Evolutionary conservation across 805 yeast genomes (phyloP).

Genomic region (Wickerhamiella nectarea): DNA sequence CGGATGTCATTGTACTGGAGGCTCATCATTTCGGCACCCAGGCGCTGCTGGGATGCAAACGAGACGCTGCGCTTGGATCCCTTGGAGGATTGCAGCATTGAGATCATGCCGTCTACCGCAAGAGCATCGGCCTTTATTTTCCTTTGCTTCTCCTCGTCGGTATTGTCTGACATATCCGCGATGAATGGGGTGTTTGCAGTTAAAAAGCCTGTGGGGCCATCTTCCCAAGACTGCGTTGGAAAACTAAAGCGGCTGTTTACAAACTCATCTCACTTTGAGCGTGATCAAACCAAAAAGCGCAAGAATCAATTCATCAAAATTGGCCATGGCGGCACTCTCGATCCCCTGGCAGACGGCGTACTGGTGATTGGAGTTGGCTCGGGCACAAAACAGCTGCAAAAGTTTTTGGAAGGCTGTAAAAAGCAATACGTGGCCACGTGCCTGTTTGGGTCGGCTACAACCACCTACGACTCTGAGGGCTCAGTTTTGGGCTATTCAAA

Average conservation of each 20-base stretch:
- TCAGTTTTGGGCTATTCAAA: slow-evolving; percentile 49
- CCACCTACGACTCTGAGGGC: slow-evolving; percentile 91
- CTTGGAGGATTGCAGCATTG: slow-evolving; percentile 10
- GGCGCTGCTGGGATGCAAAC: slow-evolving; percentile 25
- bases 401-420: slow-evolving; percentile 56
- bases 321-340: slow-evolving; percentile 98
- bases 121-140: slow-evolving; percentile 20
- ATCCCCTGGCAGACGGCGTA: slow-evolving; percentile 92
- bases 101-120: slow-evolving; percentile 19
- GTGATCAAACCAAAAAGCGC: slow-evolving; percentile 19
- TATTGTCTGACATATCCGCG: background rate
- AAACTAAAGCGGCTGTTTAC: slow-evolving; percentile 53
- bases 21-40: slow-evolving; percentile 52
- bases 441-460: slow-evolving; percentile 75
- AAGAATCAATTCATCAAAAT: slow-evolving; percentile 42
- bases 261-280: slow-evolving; percentile 41
- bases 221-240: slow-evolving; percentile 62
- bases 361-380: slow-evolving; percentile 76
- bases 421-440: slow-evolving; percentile 79
- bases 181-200: slow-evolving; percentile 94
- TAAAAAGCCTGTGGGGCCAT: slow-evolving; percentile 73
- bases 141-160: background rate
- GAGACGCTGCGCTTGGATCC: slow-evolving; percentile 19
- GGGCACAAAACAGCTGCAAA: slow-evolving; percentile 73
- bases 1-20: slow-evolving; percentile 64